Conservation (phyloP, 2,329 filamentous ascomycete species). For the Aspergillus proliferans region DNA sequence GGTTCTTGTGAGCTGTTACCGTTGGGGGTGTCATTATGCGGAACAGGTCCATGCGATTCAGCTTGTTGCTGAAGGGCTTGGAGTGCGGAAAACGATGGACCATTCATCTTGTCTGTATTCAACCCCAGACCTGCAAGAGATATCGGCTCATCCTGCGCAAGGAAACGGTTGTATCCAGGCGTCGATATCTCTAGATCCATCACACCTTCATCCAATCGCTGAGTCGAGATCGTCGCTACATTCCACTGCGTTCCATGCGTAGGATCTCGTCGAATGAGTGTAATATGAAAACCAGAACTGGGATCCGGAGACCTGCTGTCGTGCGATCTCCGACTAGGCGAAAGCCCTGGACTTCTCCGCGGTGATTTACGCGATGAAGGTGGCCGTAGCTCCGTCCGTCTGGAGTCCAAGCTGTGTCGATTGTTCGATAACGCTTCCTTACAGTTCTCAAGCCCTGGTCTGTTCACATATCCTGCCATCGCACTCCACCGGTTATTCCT, state of each 20-base stretch:
- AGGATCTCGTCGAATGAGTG: slow-evolving; percentile 68
- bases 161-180: slow-evolving; percentile 55
- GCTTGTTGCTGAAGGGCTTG: slow-evolving; percentile 3
- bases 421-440: slow-evolving; percentile 16
- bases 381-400: slow-evolving; percentile 17
- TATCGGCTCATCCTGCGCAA: slow-evolving; percentile 32
- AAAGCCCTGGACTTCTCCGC: slow-evolving; percentile 23
- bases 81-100: slow-evolving; percentile 5
- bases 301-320: slow-evolving; percentile 7
- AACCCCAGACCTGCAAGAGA: slow-evolving; percentile 26
- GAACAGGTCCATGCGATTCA: not conserved
- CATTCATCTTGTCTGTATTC: slow-evolving; percentile 11
- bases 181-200: slow-evolving; percentile 54
- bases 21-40: not conserved
- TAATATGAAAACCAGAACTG: slow-evolving; percentile 37
- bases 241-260: slow-evolving; percentile 68
- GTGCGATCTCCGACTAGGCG: slow-evolving; percentile 14
- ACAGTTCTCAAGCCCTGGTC: slow-evolving; percentile 12
- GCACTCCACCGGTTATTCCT: slow-evolving; percentile 26
- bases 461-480: slow-evolving; percentile 18
- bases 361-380: slow-evolving; percentile 14
- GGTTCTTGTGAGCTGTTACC: slow-evolving; percentile 9
- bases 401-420: slow-evolving; percentile 26
- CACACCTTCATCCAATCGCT: slow-evolving; percentile 22
- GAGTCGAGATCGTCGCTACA: slow-evolving; percentile 56